Conservation (phyloP, 1,139 yeast species). For the Maudiozyma humilis region DNA sequence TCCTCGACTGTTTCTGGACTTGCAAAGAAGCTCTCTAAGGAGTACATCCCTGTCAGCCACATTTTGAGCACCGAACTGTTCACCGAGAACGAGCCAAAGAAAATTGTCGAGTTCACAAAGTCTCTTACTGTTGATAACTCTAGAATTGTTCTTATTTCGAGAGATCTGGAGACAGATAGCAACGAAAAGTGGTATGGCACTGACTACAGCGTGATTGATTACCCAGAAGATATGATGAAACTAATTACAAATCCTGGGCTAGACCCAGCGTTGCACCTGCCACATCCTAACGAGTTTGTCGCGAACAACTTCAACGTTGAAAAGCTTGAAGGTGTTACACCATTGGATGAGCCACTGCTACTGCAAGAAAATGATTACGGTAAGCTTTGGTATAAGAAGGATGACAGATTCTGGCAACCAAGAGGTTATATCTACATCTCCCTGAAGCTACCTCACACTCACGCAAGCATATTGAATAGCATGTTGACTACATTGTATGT, state of each 20-base stretch:
- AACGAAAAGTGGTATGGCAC: conserved; percentile 90
- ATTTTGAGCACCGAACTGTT: conserved; percentile 52
- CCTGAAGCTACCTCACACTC: conserved; percentile 59
- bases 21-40: conserved; percentile 43
- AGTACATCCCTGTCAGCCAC: conserved; percentile 52
- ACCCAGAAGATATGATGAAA: conserved; percentile 37
- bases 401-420: conserved; percentile 84
- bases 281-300: conserved; percentile 66
- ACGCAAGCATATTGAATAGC: conserved; percentile 47
- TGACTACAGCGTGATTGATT: conserved; percentile 47
- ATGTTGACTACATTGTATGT: conserved; percentile 54
- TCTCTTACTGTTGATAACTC: conserved; percentile 52
- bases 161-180: conserved; percentile 35
- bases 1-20: conserved; percentile 49
- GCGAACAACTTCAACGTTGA: conserved; percentile 66
- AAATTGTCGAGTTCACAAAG: conserved; percentile 44
- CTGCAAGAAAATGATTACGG: conserved; percentile 36
- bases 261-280: conserved; percentile 47
- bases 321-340: conserved; percentile 34
- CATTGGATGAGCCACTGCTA: conserved; percentile 42
- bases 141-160: conserved; percentile 51
- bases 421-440: conserved; percentile 64
- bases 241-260: conserved; percentile 32
- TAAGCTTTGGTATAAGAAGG: conserved; percentile 82
- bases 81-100: conserved; percentile 49